Percentiles rank a stretch among this genome's conserved stretches.
These are phyloP conservation scores for Aphanomyces stellatus DNA, from an alignment of 352 stramenopile species.

Conservation along the genomic window DNA sequence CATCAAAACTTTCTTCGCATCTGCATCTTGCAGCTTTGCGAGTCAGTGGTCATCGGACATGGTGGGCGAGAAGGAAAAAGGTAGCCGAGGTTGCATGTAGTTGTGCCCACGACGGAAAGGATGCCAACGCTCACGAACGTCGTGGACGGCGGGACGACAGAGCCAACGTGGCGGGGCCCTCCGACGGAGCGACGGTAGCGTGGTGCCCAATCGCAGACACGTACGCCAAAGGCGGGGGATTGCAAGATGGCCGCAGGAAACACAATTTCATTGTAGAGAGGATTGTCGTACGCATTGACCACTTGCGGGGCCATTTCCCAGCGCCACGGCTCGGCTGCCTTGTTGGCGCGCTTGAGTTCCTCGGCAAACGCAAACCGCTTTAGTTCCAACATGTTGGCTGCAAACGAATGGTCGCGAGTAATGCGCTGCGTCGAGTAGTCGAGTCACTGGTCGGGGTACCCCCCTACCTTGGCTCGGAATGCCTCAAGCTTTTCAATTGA, in stretches of 20 bases:
- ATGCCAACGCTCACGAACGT: too few relatives aligned
- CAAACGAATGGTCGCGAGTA: constrained; percentile 23
- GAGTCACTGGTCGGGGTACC: constrained; percentile 52
- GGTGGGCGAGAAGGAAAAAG: too few relatives aligned
- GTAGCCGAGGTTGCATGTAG: too few relatives aligned
- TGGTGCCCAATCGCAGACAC: too few relatives aligned
- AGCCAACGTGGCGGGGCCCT: too few relatives aligned
- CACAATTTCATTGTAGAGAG: constrained; percentile 84
- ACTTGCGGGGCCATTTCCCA: constrained; percentile 90
- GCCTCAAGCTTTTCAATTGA: constrained; percentile 84
- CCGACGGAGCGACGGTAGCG: too few relatives aligned
- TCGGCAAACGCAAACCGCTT: constrained; percentile 22
- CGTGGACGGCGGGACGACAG: too few relatives aligned
- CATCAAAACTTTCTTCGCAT: too few relatives aligned
- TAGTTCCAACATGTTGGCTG: constrained; percentile 12
- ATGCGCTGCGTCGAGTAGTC: constrained; percentile 28
- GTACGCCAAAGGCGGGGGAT: constrained; percentile 82
- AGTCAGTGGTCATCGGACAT: too few relatives aligned
- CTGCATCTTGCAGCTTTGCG: too few relatives aligned
- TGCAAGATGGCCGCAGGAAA: constrained; percentile 94
- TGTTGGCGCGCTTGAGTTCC: constrained; percentile 29
- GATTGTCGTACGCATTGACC: constrained; percentile 86
- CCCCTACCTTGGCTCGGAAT: constrained; percentile 69
- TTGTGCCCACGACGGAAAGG: too few relatives aligned
- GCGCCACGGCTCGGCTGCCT: constrained; percentile 42